These are phyloP conservation scores for Phialemoniopsis sp. DNA, from an alignment of 2,329 filamentous ascomycete species.

Conservation along the genomic window DNA sequence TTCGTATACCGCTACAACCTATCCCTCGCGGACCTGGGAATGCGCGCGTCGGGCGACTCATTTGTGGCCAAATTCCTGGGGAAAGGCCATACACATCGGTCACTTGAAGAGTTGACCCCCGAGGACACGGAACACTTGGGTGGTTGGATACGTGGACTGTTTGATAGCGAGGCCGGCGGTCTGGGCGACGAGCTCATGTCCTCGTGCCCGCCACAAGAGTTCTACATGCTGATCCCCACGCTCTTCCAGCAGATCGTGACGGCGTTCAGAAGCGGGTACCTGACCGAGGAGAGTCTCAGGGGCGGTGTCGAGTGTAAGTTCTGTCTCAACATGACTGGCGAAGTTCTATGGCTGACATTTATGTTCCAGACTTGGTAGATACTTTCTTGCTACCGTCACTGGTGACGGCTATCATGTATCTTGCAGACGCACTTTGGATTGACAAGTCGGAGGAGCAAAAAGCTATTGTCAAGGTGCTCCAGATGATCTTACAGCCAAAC, in stretches of 20 bases:
- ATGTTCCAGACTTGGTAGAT: constrained; percentile 64
- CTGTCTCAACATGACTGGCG: not conserved
- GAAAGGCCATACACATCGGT: constrained; percentile 51
- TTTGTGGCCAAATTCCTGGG: constrained; percentile 66
- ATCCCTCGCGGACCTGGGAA: constrained; percentile 59
- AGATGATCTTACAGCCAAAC: constrained; percentile 66
- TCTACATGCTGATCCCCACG: constrained; percentile 73
- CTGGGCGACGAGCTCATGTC: constrained; percentile 79
- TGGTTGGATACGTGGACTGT: constrained; percentile 75
- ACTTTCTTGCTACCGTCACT: constrained; percentile 77
- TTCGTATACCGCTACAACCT: constrained; percentile 75
- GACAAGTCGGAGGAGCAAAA: constrained; percentile 60
- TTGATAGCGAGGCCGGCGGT: constrained; percentile 68
- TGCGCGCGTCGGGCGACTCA: constrained; percentile 48
- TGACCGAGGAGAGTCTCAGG: constrained; percentile 68
- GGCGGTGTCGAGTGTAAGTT: constrained; percentile 70
- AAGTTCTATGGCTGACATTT: constrained; percentile 8
- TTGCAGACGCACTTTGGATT: constrained; percentile 66
- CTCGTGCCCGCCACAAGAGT: constrained; percentile 76
- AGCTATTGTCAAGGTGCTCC: constrained; percentile 66
- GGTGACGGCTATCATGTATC: constrained; percentile 67
- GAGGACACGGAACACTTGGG: constrained; percentile 63
- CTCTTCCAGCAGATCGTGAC: constrained; percentile 72
- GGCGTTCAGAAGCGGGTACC: constrained; percentile 59
- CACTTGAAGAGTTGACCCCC: constrained; percentile 56